Evolutionary conservation across 1,284 basidiomycete species (phyloP).

Genomic region (Pseudozyma sp.): DNA sequence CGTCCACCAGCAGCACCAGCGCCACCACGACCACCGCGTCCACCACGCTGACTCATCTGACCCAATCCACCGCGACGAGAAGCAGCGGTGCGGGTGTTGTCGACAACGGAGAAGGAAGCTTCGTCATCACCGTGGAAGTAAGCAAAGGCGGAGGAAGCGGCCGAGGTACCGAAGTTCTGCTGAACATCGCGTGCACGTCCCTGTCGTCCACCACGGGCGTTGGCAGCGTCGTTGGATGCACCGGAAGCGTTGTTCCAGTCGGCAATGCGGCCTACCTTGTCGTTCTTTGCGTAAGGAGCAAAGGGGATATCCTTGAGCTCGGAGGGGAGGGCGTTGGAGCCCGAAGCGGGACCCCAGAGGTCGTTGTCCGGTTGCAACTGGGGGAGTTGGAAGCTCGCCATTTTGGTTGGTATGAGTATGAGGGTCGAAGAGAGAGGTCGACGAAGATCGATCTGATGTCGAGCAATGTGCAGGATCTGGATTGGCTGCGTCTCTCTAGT

Average conservation of each 20-base stretch:
- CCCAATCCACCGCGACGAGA: constrained; percentile 70
- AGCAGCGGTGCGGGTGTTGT: constrained; percentile 74
- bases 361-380: constrained; percentile 52
- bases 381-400: constrained; percentile 65
- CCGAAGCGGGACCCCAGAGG: constrained; percentile 63
- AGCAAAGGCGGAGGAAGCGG: constrained; percentile 82
- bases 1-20: constrained; percentile 53
- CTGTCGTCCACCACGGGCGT: constrained; percentile 48
- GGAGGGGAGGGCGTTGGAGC: constrained; percentile 53
- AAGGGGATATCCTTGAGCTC: constrained; percentile 72
- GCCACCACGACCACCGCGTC: constrained; percentile 62
- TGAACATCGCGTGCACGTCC: constrained; percentile 56
- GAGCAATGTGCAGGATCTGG: too few relatives aligned
- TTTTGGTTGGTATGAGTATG: constrained; percentile 17
- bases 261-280: constrained; percentile 96
- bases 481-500: too few relatives aligned
- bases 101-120: constrained; percentile 95
- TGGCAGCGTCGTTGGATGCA: constrained; percentile 71
- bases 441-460: too few relatives aligned
- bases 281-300: constrained; percentile 96
- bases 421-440: neutral
- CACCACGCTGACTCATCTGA: constrained; percentile 65
- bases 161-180: constrained; percentile 54
- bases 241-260: constrained; percentile 84
- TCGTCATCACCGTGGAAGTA: constrained; percentile 99